A percentile compares a stretch with the other conserved stretches of the same genome.
These are phyloP conservation scores for Pochonia chlamydosporia DNA, from an alignment of 2,329 filamentous ascomycete species.

Conservation along the genomic window DNA sequence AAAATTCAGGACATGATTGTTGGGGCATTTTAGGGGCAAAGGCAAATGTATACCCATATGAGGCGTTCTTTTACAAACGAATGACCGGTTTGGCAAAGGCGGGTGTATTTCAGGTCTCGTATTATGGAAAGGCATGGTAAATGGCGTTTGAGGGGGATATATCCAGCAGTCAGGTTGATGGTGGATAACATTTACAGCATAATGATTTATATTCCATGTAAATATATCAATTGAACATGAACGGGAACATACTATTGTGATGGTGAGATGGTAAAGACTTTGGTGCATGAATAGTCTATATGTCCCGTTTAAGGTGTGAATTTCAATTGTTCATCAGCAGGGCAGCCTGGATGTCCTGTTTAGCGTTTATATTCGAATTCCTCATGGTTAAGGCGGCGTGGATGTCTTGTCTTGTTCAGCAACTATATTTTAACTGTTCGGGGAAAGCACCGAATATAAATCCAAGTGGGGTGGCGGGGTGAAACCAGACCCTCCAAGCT, in stretches of 20 bases:
- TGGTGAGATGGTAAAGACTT: no score
- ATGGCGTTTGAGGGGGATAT: not conserved
- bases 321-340: no score
- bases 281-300: no score
- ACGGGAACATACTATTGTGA: no score
- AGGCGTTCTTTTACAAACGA: not conserved
- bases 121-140: constrained; percentile 1
- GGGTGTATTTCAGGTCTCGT: not conserved
- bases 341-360: no score
- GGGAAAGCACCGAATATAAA: not conserved
- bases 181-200: not conserved
- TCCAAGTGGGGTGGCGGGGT: not conserved
- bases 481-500: not conserved
- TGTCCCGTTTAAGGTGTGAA: no score
- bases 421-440: not conserved
- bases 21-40: not conserved
- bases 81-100: not conserved
- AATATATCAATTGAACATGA: not conserved
- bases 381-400: no score
- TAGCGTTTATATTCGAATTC: no score
- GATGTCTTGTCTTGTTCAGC: no score
- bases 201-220: not conserved
- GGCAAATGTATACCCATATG: not conserved
- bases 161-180: not conserved
- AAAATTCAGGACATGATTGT: no score